Evolutionary conservation across 345 rosid species (phyloP).

Genomic region (Brassica cretica): DNA sequence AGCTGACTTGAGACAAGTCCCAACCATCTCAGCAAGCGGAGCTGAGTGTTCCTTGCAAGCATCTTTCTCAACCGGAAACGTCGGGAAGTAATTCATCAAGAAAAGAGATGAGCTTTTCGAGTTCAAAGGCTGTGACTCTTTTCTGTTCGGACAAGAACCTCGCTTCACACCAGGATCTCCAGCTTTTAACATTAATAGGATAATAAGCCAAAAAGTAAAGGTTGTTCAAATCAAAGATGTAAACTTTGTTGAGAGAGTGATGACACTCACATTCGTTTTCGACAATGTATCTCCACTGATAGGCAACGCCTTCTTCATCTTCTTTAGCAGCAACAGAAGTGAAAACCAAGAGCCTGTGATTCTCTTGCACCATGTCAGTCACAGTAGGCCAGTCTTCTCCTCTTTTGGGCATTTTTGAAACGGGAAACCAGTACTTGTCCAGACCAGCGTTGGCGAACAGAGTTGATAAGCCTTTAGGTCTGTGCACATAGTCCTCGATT

Average conservation of each 20-base stretch:
- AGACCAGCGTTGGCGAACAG: slow-evolving; percentile 78
- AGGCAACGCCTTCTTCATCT: slow-evolving; percentile 95
- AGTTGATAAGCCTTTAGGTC: slow-evolving; percentile 75
- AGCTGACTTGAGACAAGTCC: slow-evolving; percentile 81
- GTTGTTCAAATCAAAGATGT: slow-evolving; percentile 3
- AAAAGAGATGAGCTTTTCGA: slow-evolving; percentile 78
- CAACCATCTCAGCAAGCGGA: slow-evolving; percentile 80
- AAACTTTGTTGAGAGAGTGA: not conserved
- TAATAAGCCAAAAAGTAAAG: not conserved
- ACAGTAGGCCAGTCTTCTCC: slow-evolving; percentile 98
- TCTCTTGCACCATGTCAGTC: slow-evolving; percentile 80
- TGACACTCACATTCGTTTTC: slow-evolving; percentile 75
- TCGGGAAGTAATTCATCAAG: slow-evolving; percentile 88
- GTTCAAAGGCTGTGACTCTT: slow-evolving; percentile 69
- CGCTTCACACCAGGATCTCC: slow-evolving; percentile 91
- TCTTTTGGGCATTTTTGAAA: slow-evolving; percentile 83
- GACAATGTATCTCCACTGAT: slow-evolving; percentile 90
- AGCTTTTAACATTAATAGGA: slow-evolving; percentile 52
- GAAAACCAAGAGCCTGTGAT: slow-evolving; percentile 82
- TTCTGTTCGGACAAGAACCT: slow-evolving; percentile 88
- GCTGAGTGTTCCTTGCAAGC: slow-evolving; percentile 96
- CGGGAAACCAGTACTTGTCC: slow-evolving; percentile 84
- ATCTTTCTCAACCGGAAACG: slow-evolving; percentile 72
- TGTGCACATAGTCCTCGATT: slow-evolving; percentile 89
- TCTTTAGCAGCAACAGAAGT: slow-evolving; percentile 91